phyloP scores from a whole-genome alignment of 73 alveolate genomes.

The Symbiodinium pilosum region DNA sequence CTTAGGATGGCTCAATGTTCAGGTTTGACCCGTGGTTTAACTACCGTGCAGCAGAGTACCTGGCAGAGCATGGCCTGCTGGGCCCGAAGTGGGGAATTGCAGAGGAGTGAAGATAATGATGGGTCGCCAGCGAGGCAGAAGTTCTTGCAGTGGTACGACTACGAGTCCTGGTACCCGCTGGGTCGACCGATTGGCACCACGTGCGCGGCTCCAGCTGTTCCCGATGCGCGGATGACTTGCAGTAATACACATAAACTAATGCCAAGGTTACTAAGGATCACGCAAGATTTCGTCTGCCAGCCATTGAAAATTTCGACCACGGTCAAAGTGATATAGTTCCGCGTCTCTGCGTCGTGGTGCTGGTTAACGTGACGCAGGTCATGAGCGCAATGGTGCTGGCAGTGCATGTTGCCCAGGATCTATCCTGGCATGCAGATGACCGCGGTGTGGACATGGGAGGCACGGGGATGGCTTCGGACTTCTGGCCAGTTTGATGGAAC shows the following conservation, averaged over 20 bases:
- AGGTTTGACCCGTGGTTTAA: conserved; percentile 94
- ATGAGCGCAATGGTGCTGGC: too few species aligned
- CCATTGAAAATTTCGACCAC: too few species aligned
- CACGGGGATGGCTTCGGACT: not conserved
- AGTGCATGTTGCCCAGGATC: conserved; percentile 38
- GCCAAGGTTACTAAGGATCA: too few species aligned
- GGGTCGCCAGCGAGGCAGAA: conserved; percentile 11
- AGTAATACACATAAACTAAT: too few species aligned
- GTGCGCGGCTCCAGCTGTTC: too few species aligned
- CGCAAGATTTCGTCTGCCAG: too few species aligned
- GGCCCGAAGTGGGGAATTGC: not conserved
- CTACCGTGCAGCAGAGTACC: conserved; percentile 91
- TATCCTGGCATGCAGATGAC: conserved; percentile 94
- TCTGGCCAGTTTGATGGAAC: not conserved
- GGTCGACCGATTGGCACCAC: conserved; percentile 94
- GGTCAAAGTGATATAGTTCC: too few species aligned
- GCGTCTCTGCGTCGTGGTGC: too few species aligned
- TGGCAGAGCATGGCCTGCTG: conserved; percentile 81
- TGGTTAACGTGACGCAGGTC: too few species aligned
- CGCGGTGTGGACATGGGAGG: conserved; percentile 68
- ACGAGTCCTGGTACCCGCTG: conserved; percentile 85
- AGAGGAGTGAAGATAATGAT: not conserved
- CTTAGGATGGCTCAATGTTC: not conserved
- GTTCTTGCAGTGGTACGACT: conserved; percentile 82
- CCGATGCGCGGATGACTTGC: too few species aligned